Conservation (phyloP, 768 basidiomycete species). For the Crucibulum laeve region DNA sequence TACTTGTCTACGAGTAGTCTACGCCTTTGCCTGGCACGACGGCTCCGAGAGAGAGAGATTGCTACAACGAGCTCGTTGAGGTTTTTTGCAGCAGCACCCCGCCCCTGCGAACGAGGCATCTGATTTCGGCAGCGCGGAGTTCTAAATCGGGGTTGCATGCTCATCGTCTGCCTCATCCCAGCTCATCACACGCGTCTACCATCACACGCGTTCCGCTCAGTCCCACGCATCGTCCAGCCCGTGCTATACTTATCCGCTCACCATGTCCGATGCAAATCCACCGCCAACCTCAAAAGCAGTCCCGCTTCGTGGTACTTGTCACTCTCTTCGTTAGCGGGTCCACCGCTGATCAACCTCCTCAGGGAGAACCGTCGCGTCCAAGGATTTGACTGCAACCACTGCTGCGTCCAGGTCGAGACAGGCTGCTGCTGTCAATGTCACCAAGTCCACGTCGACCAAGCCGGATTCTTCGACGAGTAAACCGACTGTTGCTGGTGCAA, state of each 20-base stretch:
- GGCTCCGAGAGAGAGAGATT: background rate
- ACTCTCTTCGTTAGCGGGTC: slow-evolving; percentile 1
- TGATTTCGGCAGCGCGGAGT: background rate
- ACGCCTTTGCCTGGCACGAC: background rate
- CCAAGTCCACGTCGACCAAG: no score
- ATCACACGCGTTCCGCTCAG: no score
- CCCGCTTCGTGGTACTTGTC: slow-evolving; percentile 25
- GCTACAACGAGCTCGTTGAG: no score
- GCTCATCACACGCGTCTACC: no score
- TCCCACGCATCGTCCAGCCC: no score
- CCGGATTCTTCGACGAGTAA: no score
- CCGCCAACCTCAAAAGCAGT: no score
- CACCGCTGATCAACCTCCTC: slow-evolving; percentile 6
- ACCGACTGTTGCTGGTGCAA: no score
- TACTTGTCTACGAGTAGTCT: no score
- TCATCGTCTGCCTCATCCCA: no score
- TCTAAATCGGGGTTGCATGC: background rate
- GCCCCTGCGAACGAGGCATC: slow-evolving; percentile 1
- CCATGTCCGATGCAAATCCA: background rate
- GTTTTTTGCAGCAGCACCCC: background rate
- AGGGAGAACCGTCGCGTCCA: slow-evolving; percentile 19
- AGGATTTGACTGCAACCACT: slow-evolving; percentile 11
- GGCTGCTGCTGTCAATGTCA: background rate
- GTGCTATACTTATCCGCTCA: background rate
- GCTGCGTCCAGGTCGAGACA: background rate